A percentile compares a stretch with the other conserved stretches of the same genome.
phyloP scores from a whole-genome alignment of 352 stramenopile genomes.

The Phytophthora podocarpi region DNA sequence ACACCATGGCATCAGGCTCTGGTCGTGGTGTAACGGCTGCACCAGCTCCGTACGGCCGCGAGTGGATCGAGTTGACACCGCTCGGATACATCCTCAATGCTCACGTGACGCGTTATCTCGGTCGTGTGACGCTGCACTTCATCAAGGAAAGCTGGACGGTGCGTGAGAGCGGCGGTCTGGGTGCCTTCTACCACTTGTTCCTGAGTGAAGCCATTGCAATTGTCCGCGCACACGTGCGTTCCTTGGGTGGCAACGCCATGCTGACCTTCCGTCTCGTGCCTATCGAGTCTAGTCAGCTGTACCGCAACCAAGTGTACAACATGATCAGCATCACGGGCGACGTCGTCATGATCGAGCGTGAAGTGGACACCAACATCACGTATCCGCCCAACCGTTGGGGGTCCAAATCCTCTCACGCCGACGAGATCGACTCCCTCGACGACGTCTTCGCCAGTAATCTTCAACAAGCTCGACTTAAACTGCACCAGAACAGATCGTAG shows the following conservation, averaged over 20 bases:
- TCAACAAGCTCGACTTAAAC: too few relatives aligned
- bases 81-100: conserved; percentile 79
- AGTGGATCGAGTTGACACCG: conserved; percentile 88
- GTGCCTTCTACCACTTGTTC: conserved; percentile 89
- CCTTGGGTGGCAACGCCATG: conserved; percentile 86
- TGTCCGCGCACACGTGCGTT: conserved; percentile 82
- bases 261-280: conserved; percentile 87
- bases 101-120: conserved; percentile 77
- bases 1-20: conserved; percentile 16
- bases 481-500: too few relatives aligned
- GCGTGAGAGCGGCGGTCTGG: conserved; percentile 82
- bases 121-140: conserved; percentile 89
- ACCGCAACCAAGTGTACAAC: conserved; percentile 92
- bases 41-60: conserved; percentile 49
- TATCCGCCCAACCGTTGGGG: conserved; percentile 38
- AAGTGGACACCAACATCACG: conserved; percentile 42
- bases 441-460: conserved; percentile 22
- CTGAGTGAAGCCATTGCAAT: conserved; percentile 88
- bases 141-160: conserved; percentile 92
- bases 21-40: neutral
- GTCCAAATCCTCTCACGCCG: conserved; percentile 33
- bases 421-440: conserved; percentile 21
- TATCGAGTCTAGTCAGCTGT: conserved; percentile 88
- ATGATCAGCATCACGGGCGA: conserved; percentile 92
- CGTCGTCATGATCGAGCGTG: conserved; percentile 78